These are phyloP conservation scores for Xylaria sp. DNA, from an alignment of 2,329 filamentous ascomycete species.

Conservation along the genomic window DNA sequence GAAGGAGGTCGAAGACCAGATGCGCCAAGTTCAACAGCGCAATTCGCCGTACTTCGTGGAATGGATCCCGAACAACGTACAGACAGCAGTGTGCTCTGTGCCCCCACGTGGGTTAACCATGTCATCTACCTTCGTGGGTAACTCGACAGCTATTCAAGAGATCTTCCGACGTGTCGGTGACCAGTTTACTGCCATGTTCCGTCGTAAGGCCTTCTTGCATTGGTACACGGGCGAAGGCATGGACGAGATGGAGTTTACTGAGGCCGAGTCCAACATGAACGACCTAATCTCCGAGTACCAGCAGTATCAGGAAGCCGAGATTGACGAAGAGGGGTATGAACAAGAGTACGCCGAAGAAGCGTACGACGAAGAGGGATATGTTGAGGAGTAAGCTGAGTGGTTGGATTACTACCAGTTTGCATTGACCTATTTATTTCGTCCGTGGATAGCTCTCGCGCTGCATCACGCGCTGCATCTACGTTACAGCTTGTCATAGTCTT, in stretches of 20 bases:
- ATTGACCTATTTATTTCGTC: no score
- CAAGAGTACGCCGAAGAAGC: background rate
- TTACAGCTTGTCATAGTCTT: no score
- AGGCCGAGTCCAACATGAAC: slow-evolving; percentile 99
- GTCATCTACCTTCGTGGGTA: slow-evolving; percentile 98
- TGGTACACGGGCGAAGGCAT: slow-evolving; percentile 99
- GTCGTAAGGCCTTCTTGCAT: slow-evolving; percentile 99
- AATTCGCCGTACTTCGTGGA: slow-evolving; percentile 99
- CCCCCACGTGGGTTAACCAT: slow-evolving; percentile 93
- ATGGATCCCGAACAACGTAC: slow-evolving; percentile 99
- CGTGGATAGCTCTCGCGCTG: no score
- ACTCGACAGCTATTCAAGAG: slow-evolving; percentile 99
- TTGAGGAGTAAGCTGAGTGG: no score
- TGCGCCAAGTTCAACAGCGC: slow-evolving; percentile 99
- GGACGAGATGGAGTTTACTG: slow-evolving; percentile 99
- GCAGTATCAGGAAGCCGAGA: background rate
- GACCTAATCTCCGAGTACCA: slow-evolving; percentile 62
- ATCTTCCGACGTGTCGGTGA: slow-evolving; percentile 99
- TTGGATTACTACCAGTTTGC: no score
- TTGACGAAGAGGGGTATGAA: background rate
- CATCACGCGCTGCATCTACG: no score
- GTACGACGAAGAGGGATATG: background rate
- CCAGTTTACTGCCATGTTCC: slow-evolving; percentile 99
- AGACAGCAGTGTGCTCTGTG: slow-evolving; percentile 98
- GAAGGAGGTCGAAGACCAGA: slow-evolving; percentile 99